Evolutionary conservation across 345 rosid species (phyloP), one percentile per base, ranked within the genome.

Genomic region (Carallia pectinifolia): DNA sequence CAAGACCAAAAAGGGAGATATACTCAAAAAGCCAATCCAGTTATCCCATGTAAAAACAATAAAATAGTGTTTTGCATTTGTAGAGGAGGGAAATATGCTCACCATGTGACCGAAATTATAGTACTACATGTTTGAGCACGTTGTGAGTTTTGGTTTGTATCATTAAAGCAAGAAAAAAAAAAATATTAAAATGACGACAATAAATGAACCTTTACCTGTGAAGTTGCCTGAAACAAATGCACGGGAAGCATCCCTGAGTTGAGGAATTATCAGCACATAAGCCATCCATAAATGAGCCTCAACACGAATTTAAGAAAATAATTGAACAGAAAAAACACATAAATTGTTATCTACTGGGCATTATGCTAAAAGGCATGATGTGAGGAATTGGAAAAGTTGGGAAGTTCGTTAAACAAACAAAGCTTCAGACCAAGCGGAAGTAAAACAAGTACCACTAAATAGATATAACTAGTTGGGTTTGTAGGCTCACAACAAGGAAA

Each of bases 141-240:
- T 44, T 3, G 50, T 44, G 16, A 10, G 50, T 56, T 56, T 13
- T 56, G 17, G 34, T 23, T 10, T 27, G 12, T 13, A 56, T 19
- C 31, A 56, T 0, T 27, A 27, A 56, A 0, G 60, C 29, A 10
- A 33, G 33, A 7, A 61, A 29, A 40, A 50, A 6, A 29, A 13
- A 71, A 7, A 10, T 54, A 17, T 30, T 2, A 53, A 33, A 36
- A 44, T 56, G 50, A 66, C 30, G 38, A 18, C n/a, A 37, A 65
- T 7, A 44, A 19, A 38, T 56, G 6, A 15, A 63, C 12, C 9
- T 37, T 65, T 85, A 94, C 98, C 97, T 81, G 97, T 86, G 69
- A 94, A 94, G 74, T 94, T 94, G 63, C 97, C 97, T n/a, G 97
- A 92, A 77, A 95, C 88, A 76, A 92, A 92, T 58, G 97, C 96